These are phyloP conservation scores for Populus tremula DNA, from an alignment of 345 rosid genomes.

Conservation along the genomic window DNA sequence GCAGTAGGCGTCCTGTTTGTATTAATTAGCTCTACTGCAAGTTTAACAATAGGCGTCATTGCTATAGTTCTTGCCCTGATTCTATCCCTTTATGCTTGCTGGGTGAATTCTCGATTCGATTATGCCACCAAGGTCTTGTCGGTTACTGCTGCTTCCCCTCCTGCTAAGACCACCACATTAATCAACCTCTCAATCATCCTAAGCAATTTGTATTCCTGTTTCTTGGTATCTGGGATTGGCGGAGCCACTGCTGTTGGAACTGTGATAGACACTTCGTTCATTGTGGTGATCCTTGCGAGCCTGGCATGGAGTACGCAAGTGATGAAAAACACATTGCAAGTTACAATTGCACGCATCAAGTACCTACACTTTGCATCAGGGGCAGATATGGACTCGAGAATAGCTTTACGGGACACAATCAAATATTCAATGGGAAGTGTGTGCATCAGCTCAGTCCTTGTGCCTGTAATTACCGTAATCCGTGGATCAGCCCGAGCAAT, in stretches of 20 bases:
- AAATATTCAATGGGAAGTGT: conserved; percentile 56
- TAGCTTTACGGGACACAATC: conserved; percentile 43
- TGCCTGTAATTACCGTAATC: conserved; percentile 47
- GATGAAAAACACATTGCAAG: conserved; percentile 54
- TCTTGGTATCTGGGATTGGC: conserved; percentile 71
- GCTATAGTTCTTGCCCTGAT: conserved; percentile 41
- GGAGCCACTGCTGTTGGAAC: conserved; percentile 68
- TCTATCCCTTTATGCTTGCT: conserved; percentile 64
- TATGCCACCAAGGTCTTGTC: conserved; percentile 53
- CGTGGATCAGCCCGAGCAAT: conserved; percentile 59
- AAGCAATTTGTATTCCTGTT: conserved; percentile 44
- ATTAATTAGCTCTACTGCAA: conserved; percentile 41
- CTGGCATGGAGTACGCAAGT: conserved; percentile 78
- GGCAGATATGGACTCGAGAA: conserved; percentile 42
- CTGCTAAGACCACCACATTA: conserved; percentile 34
- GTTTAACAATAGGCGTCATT: conserved; percentile 48
- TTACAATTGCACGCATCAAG: conserved; percentile 56
- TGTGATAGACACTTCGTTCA: conserved; percentile 49
- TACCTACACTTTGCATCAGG: conserved; percentile 50
- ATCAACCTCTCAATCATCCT: conserved; percentile 29
- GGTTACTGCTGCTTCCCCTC: conserved; percentile 51
- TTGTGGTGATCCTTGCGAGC: conserved; percentile 50
- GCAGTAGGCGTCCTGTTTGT: conserved; percentile 56
- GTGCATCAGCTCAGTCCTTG: conserved; percentile 60
- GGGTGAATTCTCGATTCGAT: conserved; percentile 60